Percentiles rank a stretch among this genome's conserved stretches.
phyloP scores from a whole-genome alignment of 169 alveolate genomes.

The Neospora caninum region DNA sequence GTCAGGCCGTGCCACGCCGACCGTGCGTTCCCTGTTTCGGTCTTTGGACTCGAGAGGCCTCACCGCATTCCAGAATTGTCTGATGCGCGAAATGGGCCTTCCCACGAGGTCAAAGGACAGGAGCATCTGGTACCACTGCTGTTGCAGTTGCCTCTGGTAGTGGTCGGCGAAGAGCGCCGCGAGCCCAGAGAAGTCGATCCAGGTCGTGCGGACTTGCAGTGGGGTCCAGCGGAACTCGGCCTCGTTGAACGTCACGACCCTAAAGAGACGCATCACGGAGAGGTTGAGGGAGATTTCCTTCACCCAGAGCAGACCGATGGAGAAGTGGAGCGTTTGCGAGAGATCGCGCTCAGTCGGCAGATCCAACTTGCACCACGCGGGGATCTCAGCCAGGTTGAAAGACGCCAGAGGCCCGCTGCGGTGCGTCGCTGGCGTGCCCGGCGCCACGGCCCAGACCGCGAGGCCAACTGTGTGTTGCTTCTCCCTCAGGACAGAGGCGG shows the following conservation, averaged over 20 bases:
- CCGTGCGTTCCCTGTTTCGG: no score
- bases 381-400: neutral
- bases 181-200: neutral
- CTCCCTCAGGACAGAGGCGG: no score
- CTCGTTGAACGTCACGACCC: slow-evolving; percentile 49
- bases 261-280: slow-evolving; percentile 49
- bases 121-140: slow-evolving; percentile 68
- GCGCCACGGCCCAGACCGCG: no score
- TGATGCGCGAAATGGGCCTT: slow-evolving; percentile 51
- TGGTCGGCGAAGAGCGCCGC: slow-evolving; percentile 35
- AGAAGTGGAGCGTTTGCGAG: neutral
- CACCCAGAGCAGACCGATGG: slow-evolving; percentile 48
- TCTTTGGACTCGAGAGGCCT: neutral
- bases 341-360: neutral
- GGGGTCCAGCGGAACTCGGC: slow-evolving; percentile 59
- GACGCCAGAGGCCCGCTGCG: no score
- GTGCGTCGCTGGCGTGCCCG: no score
- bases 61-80: slow-evolving; percentile 58
- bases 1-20: no score
- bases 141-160: slow-evolving; percentile 60
- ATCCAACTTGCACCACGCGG: neutral
- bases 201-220: neutral
- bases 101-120: slow-evolving; percentile 67
- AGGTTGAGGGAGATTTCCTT: slow-evolving; percentile 36
- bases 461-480: no score